These are phyloP conservation scores for Lactarius hengduanensis DNA, from an alignment of 768 basidiomycete genomes.

Conservation along the genomic window DNA sequence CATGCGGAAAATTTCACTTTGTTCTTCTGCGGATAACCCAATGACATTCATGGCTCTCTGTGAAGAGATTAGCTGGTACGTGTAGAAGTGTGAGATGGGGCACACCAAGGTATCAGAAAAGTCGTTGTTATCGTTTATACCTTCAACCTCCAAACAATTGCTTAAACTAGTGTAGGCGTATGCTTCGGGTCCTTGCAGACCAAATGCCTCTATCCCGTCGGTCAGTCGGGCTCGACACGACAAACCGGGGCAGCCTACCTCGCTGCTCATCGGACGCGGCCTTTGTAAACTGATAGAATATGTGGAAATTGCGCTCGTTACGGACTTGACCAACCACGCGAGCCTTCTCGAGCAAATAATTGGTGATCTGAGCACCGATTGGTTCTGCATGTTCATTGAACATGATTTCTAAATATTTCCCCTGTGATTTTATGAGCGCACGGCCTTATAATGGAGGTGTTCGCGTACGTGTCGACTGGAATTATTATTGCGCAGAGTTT, in stretches of 20 bases:
- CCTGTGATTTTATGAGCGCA: slow-evolving; percentile 48
- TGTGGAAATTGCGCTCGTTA: slow-evolving; percentile 96
- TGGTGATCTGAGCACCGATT: slow-evolving; percentile 96
- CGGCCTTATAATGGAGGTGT: slow-evolving; percentile 13
- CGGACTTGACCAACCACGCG: slow-evolving; percentile 96
- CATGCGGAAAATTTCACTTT: slow-evolving; percentile 91
- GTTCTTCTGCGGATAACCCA: slow-evolving; percentile 81
- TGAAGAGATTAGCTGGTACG: slow-evolving; percentile 9
- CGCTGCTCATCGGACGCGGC: slow-evolving; percentile 86
- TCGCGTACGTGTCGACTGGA: slow-evolving; percentile 91
- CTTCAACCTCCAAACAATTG: slow-evolving; percentile 87
- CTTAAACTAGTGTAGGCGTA: slow-evolving; percentile 93
- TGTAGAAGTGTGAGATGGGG: slow-evolving; percentile 3
- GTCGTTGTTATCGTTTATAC: slow-evolving; percentile 87
- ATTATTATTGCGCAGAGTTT: slow-evolving; percentile 98
- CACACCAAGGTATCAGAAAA: slow-evolving; percentile 86
- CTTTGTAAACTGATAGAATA: slow-evolving; percentile 99
- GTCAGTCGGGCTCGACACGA: background rate
- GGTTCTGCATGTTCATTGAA: slow-evolving; percentile 93
- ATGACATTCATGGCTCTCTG: slow-evolving; percentile 94
- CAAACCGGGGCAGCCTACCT: slow-evolving; percentile 48
- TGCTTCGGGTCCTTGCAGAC: slow-evolving; percentile 92
- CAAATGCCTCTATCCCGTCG: slow-evolving; percentile 72
- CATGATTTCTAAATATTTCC: slow-evolving; percentile 99
- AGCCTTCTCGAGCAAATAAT: slow-evolving; percentile 96